Evolutionary conservation across 2,329 filamentous ascomycete species (phyloP).

Genomic region (Penicillium griseofulvum): DNA sequence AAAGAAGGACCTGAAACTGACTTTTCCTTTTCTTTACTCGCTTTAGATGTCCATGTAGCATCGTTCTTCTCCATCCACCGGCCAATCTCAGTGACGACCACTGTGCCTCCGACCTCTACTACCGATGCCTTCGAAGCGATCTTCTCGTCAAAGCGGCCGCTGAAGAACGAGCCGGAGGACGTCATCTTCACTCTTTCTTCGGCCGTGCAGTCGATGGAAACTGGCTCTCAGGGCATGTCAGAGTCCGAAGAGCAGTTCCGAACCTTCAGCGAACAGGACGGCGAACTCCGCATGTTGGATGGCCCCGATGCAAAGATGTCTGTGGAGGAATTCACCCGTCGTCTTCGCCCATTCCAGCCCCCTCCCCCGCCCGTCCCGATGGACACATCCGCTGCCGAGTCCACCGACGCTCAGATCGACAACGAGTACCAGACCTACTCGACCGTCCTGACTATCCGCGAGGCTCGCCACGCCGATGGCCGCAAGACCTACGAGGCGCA

Average conservation of each 20-base stretch:
- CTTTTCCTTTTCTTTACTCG: not conserved
- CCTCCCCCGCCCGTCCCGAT: conserved; percentile 73
- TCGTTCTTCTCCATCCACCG: conserved; percentile 95
- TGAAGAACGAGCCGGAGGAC: conserved; percentile 48
- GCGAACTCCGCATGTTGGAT: conserved; percentile 48
- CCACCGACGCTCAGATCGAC: conserved; percentile 39
- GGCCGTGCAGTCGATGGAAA: conserved; percentile 46
- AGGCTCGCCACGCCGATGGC: conserved; percentile 51
- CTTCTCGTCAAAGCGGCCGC: conserved; percentile 62
- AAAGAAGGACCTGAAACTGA: not conserved
- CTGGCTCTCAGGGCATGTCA: conserved; percentile 31
- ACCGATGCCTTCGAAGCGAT: conserved; percentile 79
- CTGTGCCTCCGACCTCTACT: conserved; percentile 70
- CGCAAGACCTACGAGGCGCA: conserved; percentile 53
- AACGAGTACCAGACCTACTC: conserved; percentile 45
- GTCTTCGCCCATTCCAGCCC: conserved; percentile 76
- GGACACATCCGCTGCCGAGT: conserved; percentile 33
- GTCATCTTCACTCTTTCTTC: conserved; percentile 66
- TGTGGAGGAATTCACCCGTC: conserved; percentile 65
- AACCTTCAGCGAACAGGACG: conserved; percentile 30
- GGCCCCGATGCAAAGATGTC: conserved; percentile 63
- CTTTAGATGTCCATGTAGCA: conserved; percentile 76
- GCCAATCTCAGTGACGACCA: conserved; percentile 82
- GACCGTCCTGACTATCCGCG: conserved; percentile 53
- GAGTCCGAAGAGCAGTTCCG: conserved; percentile 37